Evolutionary conservation across 305 asterid genomes (phyloP).

Genomic region (Fraxinus sp.): DNA sequence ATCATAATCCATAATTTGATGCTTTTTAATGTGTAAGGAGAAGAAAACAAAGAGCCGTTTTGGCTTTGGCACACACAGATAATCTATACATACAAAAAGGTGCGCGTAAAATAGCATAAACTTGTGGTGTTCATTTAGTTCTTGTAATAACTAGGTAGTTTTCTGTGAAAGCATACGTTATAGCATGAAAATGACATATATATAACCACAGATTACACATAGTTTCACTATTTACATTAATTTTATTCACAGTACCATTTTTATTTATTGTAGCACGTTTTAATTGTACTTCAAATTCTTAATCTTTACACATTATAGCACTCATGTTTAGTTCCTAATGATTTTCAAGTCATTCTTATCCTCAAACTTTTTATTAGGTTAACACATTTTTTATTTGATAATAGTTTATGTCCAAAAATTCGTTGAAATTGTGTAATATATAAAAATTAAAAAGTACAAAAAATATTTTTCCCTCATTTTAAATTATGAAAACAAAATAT

Average conservation of each 20-base stretch:
- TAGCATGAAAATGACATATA: neutral
- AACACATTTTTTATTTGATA: too few relatives aligned
- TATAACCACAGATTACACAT: neutral
- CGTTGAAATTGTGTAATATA: too few relatives aligned
- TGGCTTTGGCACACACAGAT: slow-evolving; percentile 24
- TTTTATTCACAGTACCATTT: too few relatives aligned
- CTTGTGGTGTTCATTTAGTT: slow-evolving; percentile 21
- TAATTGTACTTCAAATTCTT: too few relatives aligned
- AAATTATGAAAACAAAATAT: too few relatives aligned
- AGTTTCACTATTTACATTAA: neutral
- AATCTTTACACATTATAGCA: neutral
- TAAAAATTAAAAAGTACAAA: too few relatives aligned
- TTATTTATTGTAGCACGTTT: too few relatives aligned
- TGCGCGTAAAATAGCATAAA: slow-evolving; percentile 23
- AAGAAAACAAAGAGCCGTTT: slow-evolving; percentile 41
- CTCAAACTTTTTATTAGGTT: neutral
- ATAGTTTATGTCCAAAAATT: neutral
- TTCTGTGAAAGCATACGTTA: neutral
- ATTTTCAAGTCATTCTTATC: neutral
- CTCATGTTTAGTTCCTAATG: neutral
- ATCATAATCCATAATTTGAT: slow-evolving; percentile 36
- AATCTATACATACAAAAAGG: slow-evolving; percentile 15
- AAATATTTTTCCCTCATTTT: neutral
- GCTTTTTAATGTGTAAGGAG: slow-evolving; percentile 31
- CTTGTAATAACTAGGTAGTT: neutral